These are phyloP conservation scores for Furcasterigmium furcatum DNA, from an alignment of 2,329 filamentous ascomycete species.

Conservation along the genomic window DNA sequence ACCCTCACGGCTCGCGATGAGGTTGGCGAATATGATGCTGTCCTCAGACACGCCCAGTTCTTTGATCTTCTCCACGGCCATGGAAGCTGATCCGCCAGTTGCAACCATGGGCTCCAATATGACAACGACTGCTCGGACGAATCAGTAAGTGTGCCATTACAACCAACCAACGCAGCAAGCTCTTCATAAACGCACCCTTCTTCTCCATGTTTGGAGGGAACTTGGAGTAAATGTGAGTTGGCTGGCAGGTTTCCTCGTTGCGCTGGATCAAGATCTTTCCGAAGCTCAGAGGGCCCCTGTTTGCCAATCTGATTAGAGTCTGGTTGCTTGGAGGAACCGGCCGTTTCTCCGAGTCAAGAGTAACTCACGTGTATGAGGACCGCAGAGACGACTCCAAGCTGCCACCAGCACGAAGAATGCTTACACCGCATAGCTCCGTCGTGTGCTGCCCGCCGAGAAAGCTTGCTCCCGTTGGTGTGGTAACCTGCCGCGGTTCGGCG, in stretches of 20 bases:
- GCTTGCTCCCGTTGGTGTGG: conserved; percentile 10
- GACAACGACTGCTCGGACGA: conserved; percentile 13
- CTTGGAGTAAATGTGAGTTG: conserved; percentile 24
- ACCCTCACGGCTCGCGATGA: conserved; percentile 20
- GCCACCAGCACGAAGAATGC: conserved; percentile 25
- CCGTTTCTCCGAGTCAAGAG: conserved; percentile 10
- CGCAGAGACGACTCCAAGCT: conserved; percentile 25
- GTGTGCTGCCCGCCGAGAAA: conserved; percentile 8
- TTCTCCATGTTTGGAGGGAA: conserved; percentile 17
- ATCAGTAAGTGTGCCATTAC: neutral
- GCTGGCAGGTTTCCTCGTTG: conserved; percentile 22
- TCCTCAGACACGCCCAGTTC: conserved; percentile 15
- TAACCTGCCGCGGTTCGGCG: conserved; percentile 5
- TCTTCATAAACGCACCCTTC: conserved; percentile 4
- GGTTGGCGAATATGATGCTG: conserved; percentile 23
- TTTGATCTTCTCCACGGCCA: conserved; percentile 14
- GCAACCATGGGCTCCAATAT: conserved; percentile 20
- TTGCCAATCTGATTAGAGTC: neutral
- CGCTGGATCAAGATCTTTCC: conserved; percentile 28
- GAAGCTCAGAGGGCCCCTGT: conserved; percentile 16
- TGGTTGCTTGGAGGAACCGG: conserved; percentile 2
- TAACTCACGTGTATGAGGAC: conserved; percentile 18
- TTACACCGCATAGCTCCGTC: conserved; percentile 22
- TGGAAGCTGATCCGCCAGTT: conserved; percentile 16
- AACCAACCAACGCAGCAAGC: no score